Conservation (phyloP, 495 filamentous ascomycete species). For the Cudoniella acicularis region DNA sequence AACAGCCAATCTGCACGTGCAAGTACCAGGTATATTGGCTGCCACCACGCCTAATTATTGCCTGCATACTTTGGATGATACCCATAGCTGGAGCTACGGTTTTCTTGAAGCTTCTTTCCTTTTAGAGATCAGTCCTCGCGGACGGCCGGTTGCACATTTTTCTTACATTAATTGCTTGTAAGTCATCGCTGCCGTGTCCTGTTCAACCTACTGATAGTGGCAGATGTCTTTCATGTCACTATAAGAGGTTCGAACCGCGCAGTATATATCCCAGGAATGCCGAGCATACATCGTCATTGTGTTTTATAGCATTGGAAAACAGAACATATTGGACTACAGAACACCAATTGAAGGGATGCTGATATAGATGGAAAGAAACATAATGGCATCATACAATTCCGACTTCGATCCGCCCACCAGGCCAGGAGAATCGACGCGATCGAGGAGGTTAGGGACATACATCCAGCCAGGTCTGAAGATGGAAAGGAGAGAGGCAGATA, state of each 20-base stretch:
- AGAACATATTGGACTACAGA: neutral
- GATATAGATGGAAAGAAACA: constrained; percentile 3
- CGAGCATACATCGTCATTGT: constrained; percentile 7
- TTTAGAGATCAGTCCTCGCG: constrained; percentile 24
- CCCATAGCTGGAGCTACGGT: neutral
- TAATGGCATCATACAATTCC: constrained; percentile 30
- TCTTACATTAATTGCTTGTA: constrained; percentile 12
- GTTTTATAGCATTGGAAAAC: constrained; percentile 19
- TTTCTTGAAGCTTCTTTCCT: constrained; percentile 10
- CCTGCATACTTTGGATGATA: constrained; percentile 10
- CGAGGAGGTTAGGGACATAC: constrained; percentile 20
- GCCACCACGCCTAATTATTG: constrained; percentile 13
- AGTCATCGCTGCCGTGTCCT: neutral
- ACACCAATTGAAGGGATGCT: neutral
- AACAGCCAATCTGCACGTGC: constrained; percentile 12
- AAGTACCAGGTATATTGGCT: constrained; percentile 10
- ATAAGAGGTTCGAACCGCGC: constrained; percentile 2
- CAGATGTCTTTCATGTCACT: constrained; percentile 7
- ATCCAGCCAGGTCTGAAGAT: constrained; percentile 7
- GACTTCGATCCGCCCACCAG: constrained; percentile 27
- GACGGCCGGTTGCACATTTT: constrained; percentile 6
- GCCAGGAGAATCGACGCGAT: constrained; percentile 19
- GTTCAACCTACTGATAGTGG: constrained; percentile 1
- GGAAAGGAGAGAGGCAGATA: constrained; percentile 17
- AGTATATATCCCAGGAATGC: constrained; percentile 18